These are phyloP conservation scores for Pseudogymnoascus sp. DNA, from an alignment of 2,329 filamentous ascomycete genomes.

Conservation along the genomic window DNA sequence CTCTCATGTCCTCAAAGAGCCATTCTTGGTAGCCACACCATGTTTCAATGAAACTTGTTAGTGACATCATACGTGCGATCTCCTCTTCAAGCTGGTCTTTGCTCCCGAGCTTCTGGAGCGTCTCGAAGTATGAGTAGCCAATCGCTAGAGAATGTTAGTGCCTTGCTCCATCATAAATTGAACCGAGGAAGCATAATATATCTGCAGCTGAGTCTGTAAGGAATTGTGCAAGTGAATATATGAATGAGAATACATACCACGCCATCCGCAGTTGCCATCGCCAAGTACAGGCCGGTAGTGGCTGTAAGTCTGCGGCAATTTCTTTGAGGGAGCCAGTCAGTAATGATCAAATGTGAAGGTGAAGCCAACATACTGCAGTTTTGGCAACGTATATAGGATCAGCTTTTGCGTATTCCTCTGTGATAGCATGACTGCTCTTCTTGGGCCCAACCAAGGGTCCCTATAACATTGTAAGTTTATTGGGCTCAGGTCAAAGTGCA, in stretches of 20 bases:
- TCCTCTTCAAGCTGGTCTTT: slow-evolving; percentile 59
- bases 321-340: slow-evolving; percentile 38
- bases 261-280: slow-evolving; percentile 95
- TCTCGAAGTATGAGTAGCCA: slow-evolving; percentile 89
- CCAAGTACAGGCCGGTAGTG: slow-evolving; percentile 82
- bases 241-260: slow-evolving; percentile 56
- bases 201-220: background rate
- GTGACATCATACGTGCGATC: slow-evolving; percentile 57
- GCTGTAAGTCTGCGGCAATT: slow-evolving; percentile 73
- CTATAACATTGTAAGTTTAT: slow-evolving; percentile 40
- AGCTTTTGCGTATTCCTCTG: slow-evolving; percentile 78
- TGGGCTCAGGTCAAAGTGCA: background rate
- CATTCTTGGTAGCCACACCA: slow-evolving; percentile 63
- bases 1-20: slow-evolving; percentile 75
- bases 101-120: slow-evolving; percentile 61
- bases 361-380: slow-evolving; percentile 59
- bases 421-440: slow-evolving; percentile 66
- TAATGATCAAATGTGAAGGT: background rate
- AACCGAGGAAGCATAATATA: slow-evolving; percentile 1
- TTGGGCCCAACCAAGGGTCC: slow-evolving; percentile 75
- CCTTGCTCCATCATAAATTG: slow-evolving; percentile 13
- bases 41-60: slow-evolving; percentile 61
- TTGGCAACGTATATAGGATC: slow-evolving; percentile 80
- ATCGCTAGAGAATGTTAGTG: slow-evolving; percentile 51
- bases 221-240: background rate